A percentile compares a stretch with the other conserved stretches of the same genome.
Conservation (phyloP, 2,329 filamentous ascomycete genomes). For the Hypocrella siamensis region DNA sequence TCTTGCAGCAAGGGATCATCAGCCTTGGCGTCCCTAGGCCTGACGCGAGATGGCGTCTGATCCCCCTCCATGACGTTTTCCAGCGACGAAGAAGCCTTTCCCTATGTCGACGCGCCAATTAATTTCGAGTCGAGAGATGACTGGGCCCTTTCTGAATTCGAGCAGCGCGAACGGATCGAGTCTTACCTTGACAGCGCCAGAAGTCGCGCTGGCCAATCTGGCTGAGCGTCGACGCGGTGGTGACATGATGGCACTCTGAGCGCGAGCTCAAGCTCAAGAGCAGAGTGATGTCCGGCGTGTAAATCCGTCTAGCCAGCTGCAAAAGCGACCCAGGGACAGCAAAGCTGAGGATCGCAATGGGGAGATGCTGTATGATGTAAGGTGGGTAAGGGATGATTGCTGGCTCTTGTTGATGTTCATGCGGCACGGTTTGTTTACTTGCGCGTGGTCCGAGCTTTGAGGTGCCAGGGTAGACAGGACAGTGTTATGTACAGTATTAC, state of each 20-base stretch:
- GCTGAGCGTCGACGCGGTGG: conserved; percentile 28
- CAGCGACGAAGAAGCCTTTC: conserved; percentile 18
- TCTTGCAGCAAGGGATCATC: conserved; percentile 16
- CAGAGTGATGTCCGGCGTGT: too few species aligned
- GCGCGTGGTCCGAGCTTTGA: conserved; percentile 1
- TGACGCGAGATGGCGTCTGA: conserved; percentile 17
- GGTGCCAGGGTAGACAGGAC: too few species aligned
- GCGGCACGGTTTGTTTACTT: conserved; percentile 13
- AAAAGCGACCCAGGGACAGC: conserved; percentile 1
- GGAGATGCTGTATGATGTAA: conserved; percentile 5
- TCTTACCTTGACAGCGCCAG: conserved; percentile 20
- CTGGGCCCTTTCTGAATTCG: conserved; percentile 13
- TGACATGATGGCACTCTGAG: conserved; percentile 21
- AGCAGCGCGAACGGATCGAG: conserved; percentile 4
- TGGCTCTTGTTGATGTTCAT: conserved; percentile 8
- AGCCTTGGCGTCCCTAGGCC: conserved; percentile 7
- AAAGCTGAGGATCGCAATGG: conserved; percentile 5
- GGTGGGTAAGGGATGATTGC: conserved; percentile 2
- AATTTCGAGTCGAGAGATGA: conserved; percentile 21
- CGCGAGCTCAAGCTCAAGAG: too few species aligned
- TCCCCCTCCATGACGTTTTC: conserved; percentile 27
- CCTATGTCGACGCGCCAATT: conserved; percentile 8
- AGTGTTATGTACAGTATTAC: too few species aligned
- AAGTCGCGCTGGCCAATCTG: conserved; percentile 20
- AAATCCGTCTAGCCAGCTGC: too few species aligned